Evolutionary conservation across 768 basidiomycete species (phyloP).

Genomic region (Psilocybe cyanescens): DNA sequence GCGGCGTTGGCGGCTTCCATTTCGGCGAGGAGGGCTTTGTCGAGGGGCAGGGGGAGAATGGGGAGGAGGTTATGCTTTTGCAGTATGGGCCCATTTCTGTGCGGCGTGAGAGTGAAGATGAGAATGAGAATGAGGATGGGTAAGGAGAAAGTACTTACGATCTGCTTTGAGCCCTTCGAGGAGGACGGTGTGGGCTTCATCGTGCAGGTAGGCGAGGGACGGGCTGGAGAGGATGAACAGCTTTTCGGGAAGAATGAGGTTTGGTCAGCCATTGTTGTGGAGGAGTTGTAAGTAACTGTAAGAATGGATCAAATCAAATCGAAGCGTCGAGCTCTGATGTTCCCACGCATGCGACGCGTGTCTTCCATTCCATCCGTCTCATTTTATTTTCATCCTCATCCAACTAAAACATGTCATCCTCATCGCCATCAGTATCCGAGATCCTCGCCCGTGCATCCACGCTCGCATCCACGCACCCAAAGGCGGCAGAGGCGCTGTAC

Average conservation of each 20-base stretch:
- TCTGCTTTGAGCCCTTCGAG: conserved; percentile 80
- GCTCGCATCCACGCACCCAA: too few species aligned
- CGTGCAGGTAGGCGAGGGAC: conserved; percentile 62
- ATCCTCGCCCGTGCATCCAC: too few species aligned
- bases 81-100: conserved; percentile 92
- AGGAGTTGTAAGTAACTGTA: too few species aligned
- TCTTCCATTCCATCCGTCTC: conserved; percentile 13
- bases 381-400: conserved; percentile 12
- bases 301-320: not conserved
- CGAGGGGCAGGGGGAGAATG: conserved; percentile 50
- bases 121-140: conserved; percentile 10
- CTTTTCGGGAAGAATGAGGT: conserved; percentile 82
- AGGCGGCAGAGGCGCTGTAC: too few species aligned
- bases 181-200: conserved; percentile 64
- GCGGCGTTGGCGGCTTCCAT: conserved; percentile 75
- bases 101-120: too few species aligned
- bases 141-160: conserved; percentile 50
- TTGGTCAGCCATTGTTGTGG: conserved; percentile 80
- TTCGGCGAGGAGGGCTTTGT: conserved; percentile 52
- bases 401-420: conserved; percentile 14
- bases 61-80: conserved; percentile 55
- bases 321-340: conserved; percentile 38
- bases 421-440: conserved; percentile 1
- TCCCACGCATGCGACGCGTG: conserved; percentile 40
- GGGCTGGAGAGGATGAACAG: conserved; percentile 74